These are phyloP conservation scores for Aspergillus sojae DNA, from an alignment of 2,329 filamentous ascomycete genomes.

Conservation along the genomic window DNA sequence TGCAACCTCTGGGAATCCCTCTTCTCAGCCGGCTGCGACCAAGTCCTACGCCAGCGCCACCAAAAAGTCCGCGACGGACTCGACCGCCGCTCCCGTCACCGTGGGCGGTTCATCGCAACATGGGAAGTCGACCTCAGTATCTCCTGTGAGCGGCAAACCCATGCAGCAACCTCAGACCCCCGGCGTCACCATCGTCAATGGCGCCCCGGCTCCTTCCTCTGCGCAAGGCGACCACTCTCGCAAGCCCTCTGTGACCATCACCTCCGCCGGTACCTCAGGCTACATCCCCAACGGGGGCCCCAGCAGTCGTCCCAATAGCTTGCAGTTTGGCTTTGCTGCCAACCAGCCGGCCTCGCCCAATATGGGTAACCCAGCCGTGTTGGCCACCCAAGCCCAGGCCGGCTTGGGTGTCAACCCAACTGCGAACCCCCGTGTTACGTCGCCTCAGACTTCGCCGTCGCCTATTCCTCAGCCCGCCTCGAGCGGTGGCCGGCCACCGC, in stretches of 20 bases:
- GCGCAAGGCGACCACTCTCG: constrained; percentile 71
- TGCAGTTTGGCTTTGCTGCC: constrained; percentile 76
- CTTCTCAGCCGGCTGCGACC: constrained; percentile 57
- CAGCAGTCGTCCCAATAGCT: constrained; percentile 58
- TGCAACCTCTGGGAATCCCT: constrained; percentile 54
- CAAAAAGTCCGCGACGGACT: constrained; percentile 60
- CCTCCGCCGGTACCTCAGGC: constrained; percentile 74
- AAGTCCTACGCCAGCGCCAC: constrained; percentile 64
- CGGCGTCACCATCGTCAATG: constrained; percentile 68
- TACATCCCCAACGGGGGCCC: constrained; percentile 77
- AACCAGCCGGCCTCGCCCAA: constrained; percentile 64
- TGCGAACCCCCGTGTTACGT: constrained; percentile 72
- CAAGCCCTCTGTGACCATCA: constrained; percentile 91
- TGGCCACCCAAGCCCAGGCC: constrained; percentile 44
- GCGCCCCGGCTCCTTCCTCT: constrained; percentile 49
- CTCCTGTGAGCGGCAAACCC: constrained; percentile 83
- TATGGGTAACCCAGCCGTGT: constrained; percentile 62
- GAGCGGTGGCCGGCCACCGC: constrained; percentile 82
- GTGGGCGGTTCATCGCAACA: constrained; percentile 55
- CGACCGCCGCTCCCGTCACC: constrained; percentile 54
- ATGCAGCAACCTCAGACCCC: constrained; percentile 49
- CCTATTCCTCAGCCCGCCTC: constrained; percentile 88
- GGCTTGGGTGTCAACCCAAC: constrained; percentile 54
- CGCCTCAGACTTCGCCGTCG: constrained; percentile 84
- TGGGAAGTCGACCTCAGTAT: constrained; percentile 66